phyloP scores from a whole-genome alignment of 345 rosid genomes.

The Salix suchowensis region DNA sequence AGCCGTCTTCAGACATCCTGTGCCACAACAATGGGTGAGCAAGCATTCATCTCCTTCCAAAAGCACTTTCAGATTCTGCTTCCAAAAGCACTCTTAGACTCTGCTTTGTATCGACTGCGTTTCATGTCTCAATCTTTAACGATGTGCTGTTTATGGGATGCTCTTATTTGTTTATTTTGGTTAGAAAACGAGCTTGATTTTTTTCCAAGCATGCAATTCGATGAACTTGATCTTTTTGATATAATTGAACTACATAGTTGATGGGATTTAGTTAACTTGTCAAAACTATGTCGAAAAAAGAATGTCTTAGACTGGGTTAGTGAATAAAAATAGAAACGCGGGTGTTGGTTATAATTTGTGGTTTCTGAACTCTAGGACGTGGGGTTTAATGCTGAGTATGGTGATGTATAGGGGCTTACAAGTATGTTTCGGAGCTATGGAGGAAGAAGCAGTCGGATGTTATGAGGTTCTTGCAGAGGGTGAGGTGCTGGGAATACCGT shows the following conservation, averaged over 20 bases:
- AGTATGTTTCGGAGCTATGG: conserved; percentile 41
- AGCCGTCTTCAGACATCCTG: not conserved
- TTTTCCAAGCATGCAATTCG: not conserved
- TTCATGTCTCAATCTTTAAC: not conserved
- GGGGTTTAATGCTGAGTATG: not conserved
- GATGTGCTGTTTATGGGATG: not conserved
- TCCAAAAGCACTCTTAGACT: not conserved
- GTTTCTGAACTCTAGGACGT: not conserved
- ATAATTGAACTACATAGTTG: not conserved
- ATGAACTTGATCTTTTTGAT: not conserved
- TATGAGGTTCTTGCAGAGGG: conserved; percentile 39
- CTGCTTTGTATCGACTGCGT: not conserved
- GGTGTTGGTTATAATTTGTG: not conserved
- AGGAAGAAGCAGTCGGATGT: conserved; percentile 42
- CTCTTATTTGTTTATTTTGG: not conserved
- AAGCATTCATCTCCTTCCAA: not conserved
- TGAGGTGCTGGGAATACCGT: conserved; percentile 41
- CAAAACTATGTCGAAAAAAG: not conserved
- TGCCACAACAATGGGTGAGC: not conserved
- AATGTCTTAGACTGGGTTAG: not conserved
- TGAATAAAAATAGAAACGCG: not conserved
- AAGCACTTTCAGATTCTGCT: not conserved
- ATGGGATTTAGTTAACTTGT: not conserved
- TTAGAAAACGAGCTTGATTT: not conserved
- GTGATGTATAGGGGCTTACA: conserved; percentile 28